phyloP scores from a whole-genome alignment of 805 yeast genomes.

The Candida xyloterini region DNA sequence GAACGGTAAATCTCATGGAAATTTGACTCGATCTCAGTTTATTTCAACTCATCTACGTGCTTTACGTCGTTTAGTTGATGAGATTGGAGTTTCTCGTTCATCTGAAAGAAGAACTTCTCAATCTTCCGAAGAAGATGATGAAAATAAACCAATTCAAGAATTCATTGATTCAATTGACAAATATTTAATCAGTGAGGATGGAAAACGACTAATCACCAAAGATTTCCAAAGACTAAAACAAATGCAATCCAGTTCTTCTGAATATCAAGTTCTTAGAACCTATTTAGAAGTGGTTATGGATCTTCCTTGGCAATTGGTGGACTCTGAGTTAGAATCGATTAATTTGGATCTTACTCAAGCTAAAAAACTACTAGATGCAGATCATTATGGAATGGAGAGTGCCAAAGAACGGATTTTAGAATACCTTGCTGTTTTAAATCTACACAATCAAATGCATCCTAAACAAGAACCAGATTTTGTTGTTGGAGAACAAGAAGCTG shows the following conservation, averaged over 20 bases:
- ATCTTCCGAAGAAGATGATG: slow-evolving; percentile 41
- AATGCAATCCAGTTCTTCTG: slow-evolving; percentile 57
- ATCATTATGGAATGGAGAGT: slow-evolving; percentile 71
- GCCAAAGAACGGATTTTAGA: slow-evolving; percentile 76
- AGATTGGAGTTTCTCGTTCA: slow-evolving; percentile 15
- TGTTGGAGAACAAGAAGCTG: not conserved
- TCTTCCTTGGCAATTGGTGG: slow-evolving; percentile 49
- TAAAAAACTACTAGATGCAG: slow-evolving; percentile 58
- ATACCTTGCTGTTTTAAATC: slow-evolving; percentile 72
- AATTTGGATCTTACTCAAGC: slow-evolving; percentile 54
- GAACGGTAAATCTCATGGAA: slow-evolving; percentile 22
- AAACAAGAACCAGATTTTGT: slow-evolving; percentile 7
- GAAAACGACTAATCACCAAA: slow-evolving; percentile 37
- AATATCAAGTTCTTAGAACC: slow-evolving; percentile 60
- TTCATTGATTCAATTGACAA: slow-evolving; percentile 32
- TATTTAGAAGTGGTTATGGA: slow-evolving; percentile 66
- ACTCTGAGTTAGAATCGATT: slow-evolving; percentile 18
- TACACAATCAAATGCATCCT: slow-evolving; percentile 36
- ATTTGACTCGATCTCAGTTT: slow-evolving; percentile 26
- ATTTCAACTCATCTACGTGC: slow-evolving; percentile 28
- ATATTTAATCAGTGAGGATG: slow-evolving; percentile 40
- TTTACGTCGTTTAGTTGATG: slow-evolving; percentile 26
- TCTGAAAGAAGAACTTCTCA: slow-evolving; percentile 6
- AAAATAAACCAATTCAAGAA: slow-evolving; percentile 29
- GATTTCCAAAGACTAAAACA: slow-evolving; percentile 56